phyloP scores from a whole-genome alignment of 2,329 filamentous ascomycete species.

The Fusarium subtropicale region DNA sequence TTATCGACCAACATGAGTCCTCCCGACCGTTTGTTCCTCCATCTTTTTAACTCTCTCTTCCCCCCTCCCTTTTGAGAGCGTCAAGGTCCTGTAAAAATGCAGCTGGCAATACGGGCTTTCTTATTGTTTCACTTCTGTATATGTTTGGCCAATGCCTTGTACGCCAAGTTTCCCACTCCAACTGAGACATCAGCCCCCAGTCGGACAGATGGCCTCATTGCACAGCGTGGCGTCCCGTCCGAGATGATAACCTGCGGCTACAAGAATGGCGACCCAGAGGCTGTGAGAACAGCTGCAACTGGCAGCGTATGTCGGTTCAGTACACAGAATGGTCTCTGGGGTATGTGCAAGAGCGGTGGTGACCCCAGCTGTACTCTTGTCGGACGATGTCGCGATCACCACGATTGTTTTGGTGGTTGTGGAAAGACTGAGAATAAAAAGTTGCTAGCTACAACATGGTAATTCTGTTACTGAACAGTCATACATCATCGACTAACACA shows the following conservation, averaged over 20 bases:
- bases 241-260: constrained; percentile 48
- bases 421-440: constrained; percentile 37
- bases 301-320: constrained; percentile 54
- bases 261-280: constrained; percentile 45
- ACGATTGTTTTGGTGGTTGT: constrained; percentile 50
- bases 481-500: background rate
- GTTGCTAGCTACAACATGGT: constrained; percentile 53
- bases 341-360: constrained; percentile 48
- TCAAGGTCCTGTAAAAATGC: constrained; percentile 4
- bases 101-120: constrained; percentile 1
- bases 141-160: background rate
- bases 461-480: background rate
- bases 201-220: background rate
- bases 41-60: background rate
- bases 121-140: constrained; percentile 25
- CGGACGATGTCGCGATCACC: constrained; percentile 52
- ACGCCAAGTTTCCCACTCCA: background rate
- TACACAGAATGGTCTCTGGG: constrained; percentile 50
- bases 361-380: constrained; percentile 49
- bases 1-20: background rate
- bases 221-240: constrained; percentile 19
- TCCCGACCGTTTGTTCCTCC: background rate
- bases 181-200: constrained; percentile 27
- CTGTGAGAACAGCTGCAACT: constrained; percentile 45
- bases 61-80: background rate